Evolutionary conservation across 768 basidiomycete species (phyloP).

Genomic region (Pleurotus djamor): DNA sequence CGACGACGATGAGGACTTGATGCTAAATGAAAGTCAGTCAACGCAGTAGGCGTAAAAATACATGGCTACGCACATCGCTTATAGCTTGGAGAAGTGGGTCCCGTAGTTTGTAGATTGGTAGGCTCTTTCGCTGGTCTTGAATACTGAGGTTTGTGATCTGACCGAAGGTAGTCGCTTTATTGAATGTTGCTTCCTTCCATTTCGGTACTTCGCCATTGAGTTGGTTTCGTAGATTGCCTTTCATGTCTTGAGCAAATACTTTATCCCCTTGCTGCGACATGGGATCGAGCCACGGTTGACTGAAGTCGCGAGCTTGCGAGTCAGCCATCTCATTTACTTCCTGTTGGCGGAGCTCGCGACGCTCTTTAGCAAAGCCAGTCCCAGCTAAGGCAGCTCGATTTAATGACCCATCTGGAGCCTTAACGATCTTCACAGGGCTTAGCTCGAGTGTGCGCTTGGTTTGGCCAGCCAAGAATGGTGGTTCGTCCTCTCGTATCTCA

Average conservation of each 20-base stretch:
- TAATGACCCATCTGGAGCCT: conserved; percentile 96
- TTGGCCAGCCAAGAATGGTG: conserved; percentile 93
- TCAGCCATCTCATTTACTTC: conserved; percentile 94
- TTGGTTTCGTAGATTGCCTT: conserved; percentile 79
- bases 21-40: conserved; percentile 48
- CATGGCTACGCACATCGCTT: conserved; percentile 60
- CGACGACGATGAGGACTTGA: conserved; percentile 97
- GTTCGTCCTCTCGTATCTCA: conserved; percentile 95
- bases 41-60: conserved; percentile 7
- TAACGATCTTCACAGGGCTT: conserved; percentile 97
- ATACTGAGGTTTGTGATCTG: conserved; percentile 89
- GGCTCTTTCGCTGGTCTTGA: conserved; percentile 86
- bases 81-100: conserved; percentile 90
- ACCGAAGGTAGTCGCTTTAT: conserved; percentile 95
- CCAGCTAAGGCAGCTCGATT: conserved; percentile 95
- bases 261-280: conserved; percentile 89
- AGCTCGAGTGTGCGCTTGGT: conserved; percentile 94
- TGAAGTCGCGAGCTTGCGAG: conserved; percentile 92
- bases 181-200: conserved; percentile 92
- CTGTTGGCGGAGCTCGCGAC: conserved; percentile 90
- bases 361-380: conserved; percentile 91
- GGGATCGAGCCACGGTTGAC: conserved; percentile 96
- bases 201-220: conserved; percentile 79
- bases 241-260: conserved; percentile 90
- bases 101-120: conserved; percentile 95